A percentile compares a stretch with the other conserved stretches of the same genome.
These are phyloP conservation scores for Rhizomucor pusillus DNA, from an alignment of 371 early-diverging fungal genomes.

Conservation along the genomic window DNA sequence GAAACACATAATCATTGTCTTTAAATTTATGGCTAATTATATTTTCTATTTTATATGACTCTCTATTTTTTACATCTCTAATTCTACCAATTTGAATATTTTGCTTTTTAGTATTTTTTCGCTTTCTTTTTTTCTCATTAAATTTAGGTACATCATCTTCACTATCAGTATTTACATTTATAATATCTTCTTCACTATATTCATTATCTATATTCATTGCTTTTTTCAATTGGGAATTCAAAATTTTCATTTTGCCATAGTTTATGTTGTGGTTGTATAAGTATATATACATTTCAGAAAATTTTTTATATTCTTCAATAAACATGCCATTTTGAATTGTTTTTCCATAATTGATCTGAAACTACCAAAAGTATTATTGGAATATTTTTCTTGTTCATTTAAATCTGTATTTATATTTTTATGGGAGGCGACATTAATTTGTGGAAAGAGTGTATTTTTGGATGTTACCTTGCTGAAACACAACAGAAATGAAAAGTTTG, in stretches of 20 bases:
- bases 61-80: background rate
- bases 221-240: constrained; percentile 1
- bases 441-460: no score
- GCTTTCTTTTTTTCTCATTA: background rate
- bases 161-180: background rate
- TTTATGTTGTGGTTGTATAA: constrained; percentile 2
- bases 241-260: background rate
- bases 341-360: constrained; percentile 3
- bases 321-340: constrained; percentile 1
- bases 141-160: background rate
- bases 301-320: constrained; percentile 2
- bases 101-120: background rate
- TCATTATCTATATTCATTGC: constrained; percentile 2
- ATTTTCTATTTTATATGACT: background rate
- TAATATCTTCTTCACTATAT: background rate
- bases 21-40: background rate
- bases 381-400: constrained; percentile 3
- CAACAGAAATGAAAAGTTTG: no score
- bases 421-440: no score
- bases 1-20: background rate
- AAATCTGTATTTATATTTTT: background rate
- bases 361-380: background rate
- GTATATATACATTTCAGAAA: constrained; percentile 1
- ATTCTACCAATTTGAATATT: background rate
- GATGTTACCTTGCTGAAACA: no score